Percentiles rank a stretch among this genome's conserved stretches.
phyloP scores from a whole-genome alignment of 2,329 filamentous ascomycete genomes.

The Chaetomiaceae sp. region DNA sequence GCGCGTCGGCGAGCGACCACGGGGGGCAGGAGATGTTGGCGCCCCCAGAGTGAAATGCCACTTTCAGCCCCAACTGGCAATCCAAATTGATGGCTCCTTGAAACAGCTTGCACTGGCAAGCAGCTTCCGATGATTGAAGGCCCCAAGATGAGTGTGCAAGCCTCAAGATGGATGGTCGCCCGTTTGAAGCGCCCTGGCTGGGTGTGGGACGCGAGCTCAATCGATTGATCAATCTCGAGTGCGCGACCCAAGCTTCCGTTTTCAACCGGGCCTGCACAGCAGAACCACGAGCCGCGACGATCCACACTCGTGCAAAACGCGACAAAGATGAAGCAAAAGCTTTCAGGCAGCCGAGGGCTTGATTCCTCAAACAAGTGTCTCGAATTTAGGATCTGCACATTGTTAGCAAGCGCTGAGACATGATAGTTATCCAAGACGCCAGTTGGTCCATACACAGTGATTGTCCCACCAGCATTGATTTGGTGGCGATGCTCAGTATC shows the following conservation, averaged over 20 bases:
- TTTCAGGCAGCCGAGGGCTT: neutral
- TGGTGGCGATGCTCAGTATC: neutral
- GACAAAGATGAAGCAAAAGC: neutral
- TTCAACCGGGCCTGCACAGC: slow-evolving; percentile 14
- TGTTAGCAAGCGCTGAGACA: slow-evolving; percentile 12
- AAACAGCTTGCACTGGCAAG: slow-evolving; percentile 1
- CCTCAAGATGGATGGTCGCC: neutral
- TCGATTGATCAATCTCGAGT: slow-evolving; percentile 16
- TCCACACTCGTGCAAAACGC: slow-evolving; percentile 1
- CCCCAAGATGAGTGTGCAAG: no score
- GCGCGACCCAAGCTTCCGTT: slow-evolving; percentile 13
- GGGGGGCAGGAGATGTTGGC: neutral
- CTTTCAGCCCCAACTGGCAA: neutral
- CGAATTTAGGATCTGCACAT: slow-evolving; percentile 6
- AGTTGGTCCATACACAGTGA: slow-evolving; percentile 7
- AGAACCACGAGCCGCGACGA: slow-evolving; percentile 8
- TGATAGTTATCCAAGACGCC: neutral
- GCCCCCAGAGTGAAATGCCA: neutral
- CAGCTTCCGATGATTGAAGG: neutral
- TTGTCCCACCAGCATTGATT: neutral
- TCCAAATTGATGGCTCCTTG: neutral
- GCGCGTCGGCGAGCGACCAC: neutral
- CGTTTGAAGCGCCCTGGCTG: slow-evolving; percentile 6
- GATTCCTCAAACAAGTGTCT: neutral
- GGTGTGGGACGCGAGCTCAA: slow-evolving; percentile 1